phyloP scores from a whole-genome alignment of 1,139 yeast genomes.

The Spathaspora jeffriesii region DNA sequence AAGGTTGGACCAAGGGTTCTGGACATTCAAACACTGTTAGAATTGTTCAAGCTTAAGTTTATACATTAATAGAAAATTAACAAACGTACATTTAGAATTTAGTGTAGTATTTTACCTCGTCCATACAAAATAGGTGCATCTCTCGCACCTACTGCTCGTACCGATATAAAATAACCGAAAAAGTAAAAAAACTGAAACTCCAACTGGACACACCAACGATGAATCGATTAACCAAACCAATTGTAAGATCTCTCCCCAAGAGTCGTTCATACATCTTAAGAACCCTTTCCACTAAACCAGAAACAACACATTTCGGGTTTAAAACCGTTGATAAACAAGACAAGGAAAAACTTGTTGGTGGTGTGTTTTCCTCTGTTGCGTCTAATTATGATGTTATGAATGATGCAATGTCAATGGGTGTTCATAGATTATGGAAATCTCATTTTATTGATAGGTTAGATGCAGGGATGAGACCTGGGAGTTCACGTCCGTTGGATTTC shows the following conservation, averaged over 20 bases:
- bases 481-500: slow-evolving; percentile 74
- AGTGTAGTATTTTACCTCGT: background rate
- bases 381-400: slow-evolving; percentile 95
- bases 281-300: slow-evolving; percentile 6
- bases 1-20: slow-evolving; percentile 99
- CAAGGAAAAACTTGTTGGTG: slow-evolving; percentile 84
- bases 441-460: slow-evolving; percentile 87
- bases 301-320: slow-evolving; percentile 91
- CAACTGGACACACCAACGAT: too few species aligned
- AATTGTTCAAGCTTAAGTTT: slow-evolving; percentile 49
- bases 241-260: background rate
- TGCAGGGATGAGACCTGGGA: slow-evolving; percentile 93
- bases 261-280: background rate
- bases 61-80: background rate
- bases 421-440: slow-evolving; percentile 93
- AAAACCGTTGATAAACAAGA: slow-evolving; percentile 78
- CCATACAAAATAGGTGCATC: background rate
- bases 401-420: slow-evolving; percentile 96
- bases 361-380: slow-evolving; percentile 94
- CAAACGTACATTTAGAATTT: background rate
- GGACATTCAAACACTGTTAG: slow-evolving; percentile 99
- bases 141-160: background rate
- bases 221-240: background rate
- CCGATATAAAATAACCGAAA: too few species aligned
- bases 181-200: background rate